Conservation (phyloP, 768 basidiomycete genomes). For the Suillus luteus region DNA sequence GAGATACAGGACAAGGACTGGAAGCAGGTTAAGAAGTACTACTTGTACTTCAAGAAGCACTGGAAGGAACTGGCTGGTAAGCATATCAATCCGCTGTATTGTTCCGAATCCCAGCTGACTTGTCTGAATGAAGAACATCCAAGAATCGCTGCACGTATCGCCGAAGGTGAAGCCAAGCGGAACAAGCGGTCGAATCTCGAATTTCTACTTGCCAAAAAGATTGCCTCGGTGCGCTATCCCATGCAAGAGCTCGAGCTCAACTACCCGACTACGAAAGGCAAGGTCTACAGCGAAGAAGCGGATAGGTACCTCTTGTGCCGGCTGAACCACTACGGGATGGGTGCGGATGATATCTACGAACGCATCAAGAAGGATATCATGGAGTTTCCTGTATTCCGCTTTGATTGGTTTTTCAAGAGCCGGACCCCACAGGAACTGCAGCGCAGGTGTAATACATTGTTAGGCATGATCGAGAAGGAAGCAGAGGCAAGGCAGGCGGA, state of each 20-base stretch:
- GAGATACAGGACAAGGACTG: slow-evolving; percentile 85
- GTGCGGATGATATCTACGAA: slow-evolving; percentile 88
- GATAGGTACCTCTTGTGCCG: slow-evolving; percentile 93
- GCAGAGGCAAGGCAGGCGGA: slow-evolving; percentile 66
- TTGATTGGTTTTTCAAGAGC: slow-evolving; percentile 99
- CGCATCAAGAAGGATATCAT: slow-evolving; percentile 94
- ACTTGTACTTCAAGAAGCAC: slow-evolving; percentile 84
- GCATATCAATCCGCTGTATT: slow-evolving; percentile 21
- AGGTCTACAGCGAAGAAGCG: slow-evolving; percentile 95
- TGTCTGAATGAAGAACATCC: slow-evolving; percentile 58
- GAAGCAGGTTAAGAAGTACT: slow-evolving; percentile 78
- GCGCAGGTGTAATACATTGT: slow-evolving; percentile 82
- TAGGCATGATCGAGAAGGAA: slow-evolving; percentile 94
- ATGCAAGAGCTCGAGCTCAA: slow-evolving; percentile 97
- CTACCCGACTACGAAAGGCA: slow-evolving; percentile 95
- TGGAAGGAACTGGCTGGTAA: slow-evolving; percentile 82
- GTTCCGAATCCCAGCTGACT: not conserved
- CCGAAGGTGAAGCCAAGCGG: slow-evolving; percentile 88
- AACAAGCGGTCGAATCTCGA: slow-evolving; percentile 83
- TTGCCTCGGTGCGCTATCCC: slow-evolving; percentile 80
- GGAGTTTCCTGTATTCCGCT: slow-evolving; percentile 95
- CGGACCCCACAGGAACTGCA: slow-evolving; percentile 87
- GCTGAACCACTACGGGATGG: slow-evolving; percentile 88
- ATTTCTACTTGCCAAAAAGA: slow-evolving; percentile 78
- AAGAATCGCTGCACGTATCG: slow-evolving; percentile 79